Conservation (phyloP, 257 asterid species). For the Gardenia jasminoides region DNA sequence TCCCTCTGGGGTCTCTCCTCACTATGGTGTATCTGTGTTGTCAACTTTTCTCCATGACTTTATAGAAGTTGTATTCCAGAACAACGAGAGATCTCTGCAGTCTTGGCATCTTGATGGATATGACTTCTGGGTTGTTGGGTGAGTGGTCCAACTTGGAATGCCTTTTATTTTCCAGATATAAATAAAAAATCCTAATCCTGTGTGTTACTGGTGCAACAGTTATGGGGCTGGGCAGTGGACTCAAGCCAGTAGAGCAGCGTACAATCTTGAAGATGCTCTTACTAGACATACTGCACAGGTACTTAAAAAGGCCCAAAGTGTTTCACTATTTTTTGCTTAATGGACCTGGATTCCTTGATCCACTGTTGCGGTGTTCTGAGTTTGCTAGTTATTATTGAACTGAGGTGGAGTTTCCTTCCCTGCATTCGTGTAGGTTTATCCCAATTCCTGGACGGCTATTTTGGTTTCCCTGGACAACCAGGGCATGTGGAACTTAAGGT, state of each 20-base stretch:
- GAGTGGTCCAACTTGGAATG: constrained; percentile 9
- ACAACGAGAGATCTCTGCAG: constrained; percentile 60
- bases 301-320: background rate
- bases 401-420: background rate
- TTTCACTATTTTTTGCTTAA: background rate
- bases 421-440: constrained; percentile 63
- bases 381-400: background rate
- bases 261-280: constrained; percentile 84
- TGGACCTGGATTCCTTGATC: background rate
- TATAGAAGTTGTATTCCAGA: constrained; percentile 74
- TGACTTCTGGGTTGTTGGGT: constrained; percentile 98
- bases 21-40: constrained; percentile 55
- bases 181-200: constrained; percentile 17
- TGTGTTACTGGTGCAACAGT: constrained; percentile 32
- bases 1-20: constrained; percentile 56
- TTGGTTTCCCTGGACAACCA: constrained; percentile 89
- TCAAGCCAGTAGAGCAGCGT: constrained; percentile 46
- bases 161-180: background rate
- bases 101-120: constrained; percentile 97
- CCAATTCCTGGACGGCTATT: constrained; percentile 80
- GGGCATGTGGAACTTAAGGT: constrained; percentile 98
- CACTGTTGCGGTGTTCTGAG: background rate
- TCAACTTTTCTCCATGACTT: constrained; percentile 76
- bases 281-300: constrained; percentile 96
- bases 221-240: constrained; percentile 85